Evolutionary conservation across 2,329 filamentous ascomycete species (phyloP), one percentile per base, ranked within the genome.

Genomic region (Parafenestella ontariensis): DNA sequence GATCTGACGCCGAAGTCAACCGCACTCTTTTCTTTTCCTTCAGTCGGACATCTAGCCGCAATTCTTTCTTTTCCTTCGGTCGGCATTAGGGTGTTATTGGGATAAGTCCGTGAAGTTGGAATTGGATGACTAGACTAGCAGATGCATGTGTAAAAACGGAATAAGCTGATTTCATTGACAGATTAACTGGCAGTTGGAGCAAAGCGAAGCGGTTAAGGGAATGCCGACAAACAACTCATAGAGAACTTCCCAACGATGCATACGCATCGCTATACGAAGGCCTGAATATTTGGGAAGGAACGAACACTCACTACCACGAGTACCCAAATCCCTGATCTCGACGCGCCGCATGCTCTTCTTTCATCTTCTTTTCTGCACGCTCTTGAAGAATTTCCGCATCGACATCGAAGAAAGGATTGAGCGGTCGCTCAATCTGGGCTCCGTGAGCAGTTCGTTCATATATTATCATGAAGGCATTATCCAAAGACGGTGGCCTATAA

Each of bases 391-490:
- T 56, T 4, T 28, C 23, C 5, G 21, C 36, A 24, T 60, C 52
- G 3, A 48, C 40, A 5, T 18, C 15, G 20, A 52, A 20, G 9
- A n/a, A 5, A 1, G 46, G 49, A 21, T 53, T 39, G 28, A 54
- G 51, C 5, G 49, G 50, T 15, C 43, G 50, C 11, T 31, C 23
- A 13, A 54, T 40, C 2, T 17, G 24, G 6, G 42, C 29, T 9
- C 47, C 42, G 13, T 53, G 5, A n/a, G n/a, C 13, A 20, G 47
- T 42, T 9, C 46, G 47, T 18, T 62, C 51, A 23, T 59, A 68
- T 10, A 62, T 33, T 11, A 62, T 17, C 31, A 59, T 43, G 23
- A 65, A 63, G 0, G 54, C 45, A 5, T 59, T 21, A 1, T 54
- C 55, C 4, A 61, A 15, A 6, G 42, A 37, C 2, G 59, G 55